These are phyloP conservation scores for Cystobasidium pallidum DNA, from an alignment of 1,284 basidiomycete species.

Conservation along the genomic window DNA sequence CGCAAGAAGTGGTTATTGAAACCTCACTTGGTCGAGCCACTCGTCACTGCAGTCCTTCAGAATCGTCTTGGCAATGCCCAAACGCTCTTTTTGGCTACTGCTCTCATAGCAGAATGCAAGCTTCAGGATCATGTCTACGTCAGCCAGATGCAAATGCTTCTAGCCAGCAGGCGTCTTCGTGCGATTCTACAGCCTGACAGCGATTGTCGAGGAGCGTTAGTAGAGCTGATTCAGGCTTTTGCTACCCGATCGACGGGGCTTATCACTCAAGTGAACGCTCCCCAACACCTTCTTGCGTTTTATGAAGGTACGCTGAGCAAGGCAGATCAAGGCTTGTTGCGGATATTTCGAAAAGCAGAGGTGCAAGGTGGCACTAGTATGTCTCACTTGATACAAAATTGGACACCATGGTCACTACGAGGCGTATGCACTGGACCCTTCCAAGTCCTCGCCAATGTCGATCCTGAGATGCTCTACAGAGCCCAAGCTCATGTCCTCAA, in stretches of 20 bases:
- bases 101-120: conserved; percentile 53
- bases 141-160: conserved; percentile 8
- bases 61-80: conserved; percentile 61
- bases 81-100: conserved; percentile 63
- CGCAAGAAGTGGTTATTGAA: conserved; percentile 58
- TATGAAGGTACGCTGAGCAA: conserved; percentile 7
- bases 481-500: conserved; percentile 22
- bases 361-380: conserved; percentile 18
- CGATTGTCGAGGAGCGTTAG: background rate
- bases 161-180: conserved; percentile 21
- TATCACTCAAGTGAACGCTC: conserved; percentile 9
- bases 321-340: conserved; percentile 25
- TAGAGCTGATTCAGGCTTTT: conserved; percentile 10
- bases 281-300: conserved; percentile 3
- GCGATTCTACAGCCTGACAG: conserved; percentile 8
- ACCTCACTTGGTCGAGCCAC: conserved; percentile 70
- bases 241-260: conserved; percentile 5
- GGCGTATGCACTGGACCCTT: conserved; percentile 12
- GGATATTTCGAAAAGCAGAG: conserved; percentile 30
- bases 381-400: conserved; percentile 1
- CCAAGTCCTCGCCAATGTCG: conserved; percentile 44
- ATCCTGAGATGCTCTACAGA: conserved; percentile 41
- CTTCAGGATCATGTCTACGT: conserved; percentile 18
- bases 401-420: conserved; percentile 15
- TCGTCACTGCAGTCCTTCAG: conserved; percentile 69